Evolutionary conservation across 2,329 filamentous ascomycete species (phyloP).

Genomic region (Pseudocercospora vitis): DNA sequence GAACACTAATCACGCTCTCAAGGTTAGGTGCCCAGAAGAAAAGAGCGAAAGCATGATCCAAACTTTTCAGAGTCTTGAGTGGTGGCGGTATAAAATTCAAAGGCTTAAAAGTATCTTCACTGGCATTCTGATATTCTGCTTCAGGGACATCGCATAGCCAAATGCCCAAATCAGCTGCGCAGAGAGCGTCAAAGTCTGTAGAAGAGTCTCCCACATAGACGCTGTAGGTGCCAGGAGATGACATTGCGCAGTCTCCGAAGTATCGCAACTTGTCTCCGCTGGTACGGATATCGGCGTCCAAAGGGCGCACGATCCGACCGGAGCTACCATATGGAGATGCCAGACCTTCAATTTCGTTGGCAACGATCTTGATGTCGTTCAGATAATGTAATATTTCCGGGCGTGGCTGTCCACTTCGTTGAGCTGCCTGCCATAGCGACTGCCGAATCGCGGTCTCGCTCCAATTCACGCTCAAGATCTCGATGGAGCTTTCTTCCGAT

Average conservation of each 20-base stretch:
- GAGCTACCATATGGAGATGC: slow-evolving; percentile 29
- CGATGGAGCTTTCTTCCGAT: slow-evolving; percentile 23
- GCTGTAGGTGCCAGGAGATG: slow-evolving; percentile 20
- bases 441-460: slow-evolving; percentile 44
- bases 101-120: slow-evolving; percentile 28
- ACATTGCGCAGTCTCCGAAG: slow-evolving; percentile 20
- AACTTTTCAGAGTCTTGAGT: not conserved
- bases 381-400: slow-evolving; percentile 17
- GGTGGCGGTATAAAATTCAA: slow-evolving; percentile 22
- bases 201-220: slow-evolving; percentile 52
- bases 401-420: not conserved
- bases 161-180: slow-evolving; percentile 48
- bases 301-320: slow-evolving; percentile 29
- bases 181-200: slow-evolving; percentile 49
- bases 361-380: slow-evolving; percentile 28
- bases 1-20: slow-evolving; percentile 7
- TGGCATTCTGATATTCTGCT: slow-evolving; percentile 15
- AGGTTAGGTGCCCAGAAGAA: slow-evolving; percentile 26
- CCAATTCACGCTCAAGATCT: slow-evolving; percentile 52
- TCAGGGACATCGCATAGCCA: slow-evolving; percentile 35
- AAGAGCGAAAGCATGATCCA: slow-evolving; percentile 2
- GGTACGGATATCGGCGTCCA: slow-evolving; percentile 38
- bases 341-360: slow-evolving; percentile 41
- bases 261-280: slow-evolving; percentile 44
- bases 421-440: slow-evolving; percentile 21